Conservation (phyloP, 345 rosid species). For the Salix suchowensis region DNA sequence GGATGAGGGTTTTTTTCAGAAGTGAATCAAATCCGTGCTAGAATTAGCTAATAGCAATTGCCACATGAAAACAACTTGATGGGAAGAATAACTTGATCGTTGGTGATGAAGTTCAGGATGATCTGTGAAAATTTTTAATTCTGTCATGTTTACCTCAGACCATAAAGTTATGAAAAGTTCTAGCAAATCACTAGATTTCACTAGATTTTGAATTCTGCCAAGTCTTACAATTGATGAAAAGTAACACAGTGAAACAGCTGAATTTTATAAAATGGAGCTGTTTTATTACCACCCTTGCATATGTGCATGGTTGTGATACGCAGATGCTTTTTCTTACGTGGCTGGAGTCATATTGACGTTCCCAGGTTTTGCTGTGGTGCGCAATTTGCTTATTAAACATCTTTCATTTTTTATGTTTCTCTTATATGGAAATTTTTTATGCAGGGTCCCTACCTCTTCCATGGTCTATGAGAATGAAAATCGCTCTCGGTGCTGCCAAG, state of each 20-base stretch:
- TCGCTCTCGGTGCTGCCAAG: constrained; percentile 90
- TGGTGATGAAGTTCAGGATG: neutral
- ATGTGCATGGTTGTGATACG: neutral
- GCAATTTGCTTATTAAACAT: neutral
- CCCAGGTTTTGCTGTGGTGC: neutral
- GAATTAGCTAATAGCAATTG: neutral
- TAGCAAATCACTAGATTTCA: neutral
- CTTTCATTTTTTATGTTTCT: neutral
- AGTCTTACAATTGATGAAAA: neutral
- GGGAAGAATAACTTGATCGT: neutral
- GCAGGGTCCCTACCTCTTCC: constrained; percentile 96
- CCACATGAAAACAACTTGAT: neutral
- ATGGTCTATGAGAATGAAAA: constrained; percentile 94
- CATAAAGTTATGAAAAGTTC: neutral
- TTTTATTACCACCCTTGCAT: neutral
- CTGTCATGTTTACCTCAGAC: neutral
- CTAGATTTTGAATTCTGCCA: neutral
- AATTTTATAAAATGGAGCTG: neutral
- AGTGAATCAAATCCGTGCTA: neutral
- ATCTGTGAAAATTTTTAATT: neutral
- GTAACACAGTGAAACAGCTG: neutral
- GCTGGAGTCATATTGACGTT: neutral
- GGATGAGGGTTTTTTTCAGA: neutral
- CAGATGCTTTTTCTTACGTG: neutral
- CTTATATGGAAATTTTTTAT: constrained; percentile 8